Conservation (phyloP, 2,329 filamentous ascomycete genomes). For the Cladophialophora carrionii region DNA sequence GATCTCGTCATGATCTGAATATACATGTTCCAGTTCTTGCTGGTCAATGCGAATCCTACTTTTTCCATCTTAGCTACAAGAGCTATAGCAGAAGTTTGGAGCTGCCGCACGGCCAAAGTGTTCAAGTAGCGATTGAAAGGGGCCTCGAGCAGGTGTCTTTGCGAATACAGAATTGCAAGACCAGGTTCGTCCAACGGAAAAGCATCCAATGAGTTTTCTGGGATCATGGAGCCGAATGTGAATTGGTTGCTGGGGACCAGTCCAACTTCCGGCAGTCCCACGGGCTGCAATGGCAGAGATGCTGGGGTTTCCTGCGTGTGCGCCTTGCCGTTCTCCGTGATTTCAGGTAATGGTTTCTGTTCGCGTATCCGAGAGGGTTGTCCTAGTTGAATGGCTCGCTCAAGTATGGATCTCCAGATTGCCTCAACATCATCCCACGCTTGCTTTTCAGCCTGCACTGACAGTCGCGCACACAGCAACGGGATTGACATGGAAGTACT, state of each 20-base stretch:
- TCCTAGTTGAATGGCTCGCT: constrained; percentile 20
- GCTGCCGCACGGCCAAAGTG: constrained; percentile 57
- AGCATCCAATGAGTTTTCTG: not conserved
- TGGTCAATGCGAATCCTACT: constrained; percentile 74
- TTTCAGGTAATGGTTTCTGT: not conserved
- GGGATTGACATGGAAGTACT: constrained; percentile 40
- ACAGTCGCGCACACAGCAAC: constrained; percentile 29
- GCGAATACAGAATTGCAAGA: constrained; percentile 43
- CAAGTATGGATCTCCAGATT: constrained; percentile 29
- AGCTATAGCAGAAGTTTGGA: constrained; percentile 55
- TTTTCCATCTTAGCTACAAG: constrained; percentile 61
- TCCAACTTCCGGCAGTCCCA: constrained; percentile 8
- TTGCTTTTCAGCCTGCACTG: not conserved
- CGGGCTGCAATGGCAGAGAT: not conserved
- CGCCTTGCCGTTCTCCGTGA: not conserved
- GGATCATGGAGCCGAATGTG: constrained; percentile 28
- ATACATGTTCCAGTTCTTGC: constrained; percentile 78
- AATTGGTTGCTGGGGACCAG: constrained; percentile 8
- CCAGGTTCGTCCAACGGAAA: constrained; percentile 18
- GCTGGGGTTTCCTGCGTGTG: not conserved
- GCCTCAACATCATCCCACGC: constrained; percentile 22
- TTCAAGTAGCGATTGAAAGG: constrained; percentile 58
- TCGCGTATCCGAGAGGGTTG: not conserved
- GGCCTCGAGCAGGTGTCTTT: constrained; percentile 54
- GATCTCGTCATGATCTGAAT: constrained; percentile 68